Base-by-base conservation (phyloP, 129 eudicot species). In the Lactuca saligna region DNA sequence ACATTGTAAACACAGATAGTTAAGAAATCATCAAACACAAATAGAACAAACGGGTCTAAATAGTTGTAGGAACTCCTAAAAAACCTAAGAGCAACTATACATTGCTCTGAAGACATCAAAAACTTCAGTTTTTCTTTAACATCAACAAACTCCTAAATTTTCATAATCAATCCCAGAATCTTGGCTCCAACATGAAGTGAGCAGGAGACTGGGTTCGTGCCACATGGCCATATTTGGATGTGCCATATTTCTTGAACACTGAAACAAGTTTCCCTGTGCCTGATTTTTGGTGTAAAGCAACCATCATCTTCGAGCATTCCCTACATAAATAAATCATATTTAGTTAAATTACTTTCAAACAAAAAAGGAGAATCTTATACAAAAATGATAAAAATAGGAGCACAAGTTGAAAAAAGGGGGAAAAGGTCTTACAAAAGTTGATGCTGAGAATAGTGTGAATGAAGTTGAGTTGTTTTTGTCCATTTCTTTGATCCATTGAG, bases 221-320 rank as follows among this genome's bases (percentile, higher is more conserved):
- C 41, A 81, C 82, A 69, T 83, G 67, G 1, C 97, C 96, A 69
- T 78, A 91, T 54, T 88, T 91, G 0, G 88, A 88, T 54, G 90
- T 83, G 57, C 82, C 80, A 49, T 85, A 91, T 68, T 91, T 91
- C 59, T 87, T 76, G 60, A 79, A 86, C 37, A 91, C 96, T 0
- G 90, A 86, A 1, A 80, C 87, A 17, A 87, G 88, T 68, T 78
- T 91, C 62, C 96, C 97, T 0, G 78, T 83, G 7, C 81, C 90
- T 8, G 97, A 79, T 33, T 75, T 83, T 66, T 78, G 93, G 73
- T 88, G 97, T 65, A 79, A 78, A 46, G 32, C 55, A 37, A 88
- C 96, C 88, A 91, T 91, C 69, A 77, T 72, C 75, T 72, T 85
- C 5, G 97, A 71, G 71, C 97, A 91, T 78, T 86, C 95, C 82